Conservation (phyloP, 164 flowering plant species). For the Dillenia suffruticosa region DNA sequence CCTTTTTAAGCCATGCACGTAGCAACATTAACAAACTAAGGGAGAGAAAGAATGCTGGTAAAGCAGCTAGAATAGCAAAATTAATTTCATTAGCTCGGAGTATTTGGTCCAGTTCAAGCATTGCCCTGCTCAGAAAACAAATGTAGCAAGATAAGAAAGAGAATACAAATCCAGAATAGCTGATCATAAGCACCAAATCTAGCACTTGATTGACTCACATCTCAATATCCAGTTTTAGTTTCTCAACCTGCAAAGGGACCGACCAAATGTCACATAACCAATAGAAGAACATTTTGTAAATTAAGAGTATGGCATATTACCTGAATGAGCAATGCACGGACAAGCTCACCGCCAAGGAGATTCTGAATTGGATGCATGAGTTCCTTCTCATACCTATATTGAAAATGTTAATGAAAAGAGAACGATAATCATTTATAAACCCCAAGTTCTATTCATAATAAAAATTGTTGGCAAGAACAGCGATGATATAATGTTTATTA, state of each 20-base stretch:
- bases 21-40: slow-evolving; percentile 54
- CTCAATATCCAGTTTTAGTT: slow-evolving; percentile 93
- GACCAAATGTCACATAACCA: slow-evolving; percentile 8
- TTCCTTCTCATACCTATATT: slow-evolving; percentile 85
- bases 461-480: no score
- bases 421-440: no score
- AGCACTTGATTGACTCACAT: slow-evolving; percentile 50
- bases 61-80: slow-evolving; percentile 95
- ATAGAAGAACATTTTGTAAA: slow-evolving; percentile 1
- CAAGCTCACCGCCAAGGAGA: slow-evolving; percentile 89
- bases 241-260: slow-evolving; percentile 73
- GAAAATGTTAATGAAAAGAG: background rate
- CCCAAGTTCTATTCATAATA: no score
- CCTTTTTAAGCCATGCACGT: slow-evolving; percentile 82
- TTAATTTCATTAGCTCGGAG: slow-evolving; percentile 95
- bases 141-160: background rate
- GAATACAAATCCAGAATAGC: no score
- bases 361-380: slow-evolving; percentile 84
- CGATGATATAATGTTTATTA: no score
- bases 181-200: background rate
- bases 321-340: slow-evolving; percentile 91
- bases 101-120: slow-evolving; percentile 96
- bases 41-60: slow-evolving; percentile 86
- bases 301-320: slow-evolving; percentile 26
- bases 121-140: slow-evolving; percentile 58